phyloP scores from a whole-genome alignment of 805 yeast genomes.

The Zygosaccharomyces lentus region DNA sequence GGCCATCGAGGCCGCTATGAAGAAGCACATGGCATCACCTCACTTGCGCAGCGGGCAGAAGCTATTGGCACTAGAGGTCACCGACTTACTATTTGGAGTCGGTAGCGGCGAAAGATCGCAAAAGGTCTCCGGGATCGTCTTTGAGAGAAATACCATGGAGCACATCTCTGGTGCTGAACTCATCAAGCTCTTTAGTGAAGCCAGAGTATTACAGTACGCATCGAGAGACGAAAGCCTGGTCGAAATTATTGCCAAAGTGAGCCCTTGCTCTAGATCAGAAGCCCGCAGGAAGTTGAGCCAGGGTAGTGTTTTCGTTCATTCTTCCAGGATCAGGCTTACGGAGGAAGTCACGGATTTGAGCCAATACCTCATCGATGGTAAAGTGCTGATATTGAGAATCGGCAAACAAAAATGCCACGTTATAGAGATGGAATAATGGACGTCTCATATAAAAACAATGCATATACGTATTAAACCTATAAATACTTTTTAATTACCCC shows the following conservation, averaged over 20 bases:
- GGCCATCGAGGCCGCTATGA: conserved; percentile 52
- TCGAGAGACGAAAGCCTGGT: conserved; percentile 41
- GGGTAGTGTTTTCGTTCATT: conserved; percentile 74
- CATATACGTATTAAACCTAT: conserved; percentile 6
- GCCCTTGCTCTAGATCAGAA: conserved; percentile 50
- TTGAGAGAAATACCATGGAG: conserved; percentile 24
- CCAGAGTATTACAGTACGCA: conserved; percentile 18
- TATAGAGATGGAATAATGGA: conserved; percentile 35
- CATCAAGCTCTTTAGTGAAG: conserved; percentile 18
- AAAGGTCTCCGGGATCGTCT: conserved; percentile 61
- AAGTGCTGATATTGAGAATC: conserved; percentile 58
- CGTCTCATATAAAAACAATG: conserved; percentile 7
- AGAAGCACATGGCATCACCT: conserved; percentile 54
- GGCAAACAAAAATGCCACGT: conserved; percentile 71
- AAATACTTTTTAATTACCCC: conserved; percentile 10
- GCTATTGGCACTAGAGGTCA: conserved; percentile 74
- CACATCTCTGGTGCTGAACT: conserved; percentile 15
- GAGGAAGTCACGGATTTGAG: conserved; percentile 47
- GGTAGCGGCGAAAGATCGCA: conserved; percentile 69
- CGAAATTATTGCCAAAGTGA: conserved; percentile 46
- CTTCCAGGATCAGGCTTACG: conserved; percentile 49
- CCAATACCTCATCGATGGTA: conserved; percentile 52
- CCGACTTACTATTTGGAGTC: conserved; percentile 81
- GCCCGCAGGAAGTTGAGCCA: conserved; percentile 56
- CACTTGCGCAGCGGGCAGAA: conserved; percentile 68